Evolutionary conservation across 225 moss, liverwort and hornwort species (phyloP).

Genomic region (Polytrichum formosum): DNA sequence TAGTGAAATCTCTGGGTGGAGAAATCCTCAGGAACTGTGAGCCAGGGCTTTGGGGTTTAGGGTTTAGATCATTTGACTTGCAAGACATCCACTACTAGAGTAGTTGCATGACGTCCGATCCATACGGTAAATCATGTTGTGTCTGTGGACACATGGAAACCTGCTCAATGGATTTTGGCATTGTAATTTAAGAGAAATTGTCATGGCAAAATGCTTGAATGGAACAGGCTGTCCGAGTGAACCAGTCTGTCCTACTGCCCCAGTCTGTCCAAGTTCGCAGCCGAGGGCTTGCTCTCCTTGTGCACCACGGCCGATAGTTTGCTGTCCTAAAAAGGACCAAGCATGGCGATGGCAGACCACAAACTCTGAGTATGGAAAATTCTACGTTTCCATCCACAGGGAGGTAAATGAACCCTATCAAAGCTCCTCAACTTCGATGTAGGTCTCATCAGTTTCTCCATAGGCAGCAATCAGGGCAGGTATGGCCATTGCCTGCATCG

Average conservation of each 20-base stretch:
- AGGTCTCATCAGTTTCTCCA: background rate
- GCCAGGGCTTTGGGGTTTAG: too few species aligned
- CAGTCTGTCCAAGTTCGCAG: background rate
- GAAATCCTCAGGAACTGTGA: too few species aligned
- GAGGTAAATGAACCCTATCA: slow-evolving; percentile 23
- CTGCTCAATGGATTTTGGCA: too few species aligned
- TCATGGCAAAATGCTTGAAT: too few species aligned
- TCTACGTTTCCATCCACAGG: slow-evolving; percentile 32
- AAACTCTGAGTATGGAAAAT: slow-evolving; percentile 52
- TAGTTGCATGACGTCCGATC: too few species aligned
- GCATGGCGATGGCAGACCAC: slow-evolving; percentile 61
- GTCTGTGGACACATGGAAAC: too few species aligned
- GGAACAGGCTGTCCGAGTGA: background rate
- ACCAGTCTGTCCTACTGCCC: background rate
- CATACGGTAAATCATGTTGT: too few species aligned
- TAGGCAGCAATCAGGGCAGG: background rate
- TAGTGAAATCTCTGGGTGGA: too few species aligned
- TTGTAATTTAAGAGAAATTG: background rate
- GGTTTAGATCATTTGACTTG: too few species aligned
- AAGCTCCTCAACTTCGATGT: background rate
- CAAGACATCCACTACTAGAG: too few species aligned
- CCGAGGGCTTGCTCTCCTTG: background rate
- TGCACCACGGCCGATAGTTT: too few species aligned
- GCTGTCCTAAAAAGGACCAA: slow-evolving; percentile 15
- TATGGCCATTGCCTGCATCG: too few species aligned